Percentiles rank a stretch among this genome's conserved stretches.
These are phyloP conservation scores for Ceratocystis papillata DNA, from an alignment of 2,329 filamentous ascomycete species.

Conservation along the genomic window DNA sequence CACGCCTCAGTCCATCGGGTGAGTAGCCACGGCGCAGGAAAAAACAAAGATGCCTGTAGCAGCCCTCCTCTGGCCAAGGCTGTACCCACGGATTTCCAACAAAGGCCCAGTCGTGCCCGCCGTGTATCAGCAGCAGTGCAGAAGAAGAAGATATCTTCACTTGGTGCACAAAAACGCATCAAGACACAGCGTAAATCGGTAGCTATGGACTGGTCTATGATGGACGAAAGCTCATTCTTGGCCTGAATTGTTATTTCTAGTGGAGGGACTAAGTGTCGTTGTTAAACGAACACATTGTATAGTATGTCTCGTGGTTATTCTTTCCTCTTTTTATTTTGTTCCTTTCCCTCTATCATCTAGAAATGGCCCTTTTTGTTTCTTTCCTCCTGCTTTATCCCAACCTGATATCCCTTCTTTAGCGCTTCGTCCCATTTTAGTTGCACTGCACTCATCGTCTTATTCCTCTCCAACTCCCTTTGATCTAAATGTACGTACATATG, in stretches of 20 bases:
- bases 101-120: neutral
- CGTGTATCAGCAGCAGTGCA: neutral
- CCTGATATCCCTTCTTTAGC: no score
- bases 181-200: neutral
- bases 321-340: no score
- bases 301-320: neutral
- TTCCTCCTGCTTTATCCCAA: no score
- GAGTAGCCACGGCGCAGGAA: neutral
- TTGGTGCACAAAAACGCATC: neutral
- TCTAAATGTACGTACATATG: no score
- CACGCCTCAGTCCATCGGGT: neutral
- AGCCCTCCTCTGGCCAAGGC: neutral
- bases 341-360: no score
- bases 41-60: neutral
- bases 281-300: neutral
- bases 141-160: neutral
- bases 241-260: conserved; percentile 5
- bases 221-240: conserved; percentile 15
- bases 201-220: conserved; percentile 9
- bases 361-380: no score
- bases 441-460: no score
- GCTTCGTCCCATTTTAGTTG: no score
- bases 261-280: neutral
- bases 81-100: neutral
- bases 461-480: no score